Evolutionary conservation across 345 rosid species (phyloP).

Genomic region (Reutealis trisperma): DNA sequence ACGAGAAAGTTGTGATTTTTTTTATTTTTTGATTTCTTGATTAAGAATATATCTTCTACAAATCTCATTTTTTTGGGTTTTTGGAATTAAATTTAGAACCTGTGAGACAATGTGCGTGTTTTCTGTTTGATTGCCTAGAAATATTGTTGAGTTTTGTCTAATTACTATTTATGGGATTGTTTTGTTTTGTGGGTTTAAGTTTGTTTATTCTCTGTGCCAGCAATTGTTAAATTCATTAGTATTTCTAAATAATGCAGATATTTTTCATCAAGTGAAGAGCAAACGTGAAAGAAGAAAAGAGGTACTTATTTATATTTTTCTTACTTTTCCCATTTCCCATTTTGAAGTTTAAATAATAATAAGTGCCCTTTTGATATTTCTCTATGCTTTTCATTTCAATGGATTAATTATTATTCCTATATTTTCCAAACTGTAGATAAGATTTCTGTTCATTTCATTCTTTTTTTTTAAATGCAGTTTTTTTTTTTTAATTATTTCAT

Average conservation of each 20-base stretch:
- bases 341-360: too few relatives aligned
- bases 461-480: too few relatives aligned
- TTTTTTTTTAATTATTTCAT: not conserved
- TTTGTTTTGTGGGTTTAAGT: not conserved
- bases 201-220: not conserved
- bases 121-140: not conserved
- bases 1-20: too few relatives aligned
- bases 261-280: constrained; percentile 67
- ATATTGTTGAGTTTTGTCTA: too few relatives aligned
- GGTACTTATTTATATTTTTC: constrained; percentile 24
- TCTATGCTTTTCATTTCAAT: not conserved
- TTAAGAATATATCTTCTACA: too few relatives aligned
- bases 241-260: constrained; percentile 41
- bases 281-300: constrained; percentile 61
- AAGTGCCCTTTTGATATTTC: not conserved
- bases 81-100: too few relatives aligned
- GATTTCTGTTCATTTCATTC: not conserved
- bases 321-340: not conserved
- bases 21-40: too few relatives aligned
- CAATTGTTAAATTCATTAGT: not conserved
- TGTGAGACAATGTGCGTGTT: too few relatives aligned
- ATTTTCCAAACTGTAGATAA: not conserved
- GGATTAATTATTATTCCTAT: not conserved
- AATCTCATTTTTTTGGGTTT: too few relatives aligned
- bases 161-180: too few relatives aligned